These are phyloP conservation scores for Russula olivacea DNA, from an alignment of 768 basidiomycete genomes.

Conservation along the genomic window DNA sequence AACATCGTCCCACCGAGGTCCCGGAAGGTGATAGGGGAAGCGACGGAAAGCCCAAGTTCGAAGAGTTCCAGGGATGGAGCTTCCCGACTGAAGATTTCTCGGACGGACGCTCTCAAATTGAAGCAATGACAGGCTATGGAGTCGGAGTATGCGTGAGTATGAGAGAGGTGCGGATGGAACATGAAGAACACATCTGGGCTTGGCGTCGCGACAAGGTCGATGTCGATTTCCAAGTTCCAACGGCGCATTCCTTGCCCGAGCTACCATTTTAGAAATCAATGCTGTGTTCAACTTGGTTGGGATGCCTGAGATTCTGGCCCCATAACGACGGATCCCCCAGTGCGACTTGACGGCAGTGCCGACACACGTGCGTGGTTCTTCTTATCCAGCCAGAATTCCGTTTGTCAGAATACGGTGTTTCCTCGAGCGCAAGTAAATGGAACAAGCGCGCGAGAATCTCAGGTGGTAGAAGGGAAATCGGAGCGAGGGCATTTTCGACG, in stretches of 20 bases:
- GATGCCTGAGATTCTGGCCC: background rate
- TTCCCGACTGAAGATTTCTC: background rate
- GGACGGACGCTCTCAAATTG: background rate
- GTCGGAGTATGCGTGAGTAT: slow-evolving; percentile 11
- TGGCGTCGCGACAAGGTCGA: background rate
- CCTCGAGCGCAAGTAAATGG: background rate
- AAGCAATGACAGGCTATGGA: background rate
- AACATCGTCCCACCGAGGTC: background rate
- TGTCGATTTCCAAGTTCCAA: background rate
- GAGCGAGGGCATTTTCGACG: slow-evolving; percentile 1
- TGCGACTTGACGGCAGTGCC: slow-evolving; percentile 16
- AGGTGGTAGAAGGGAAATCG: background rate
- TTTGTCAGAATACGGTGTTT: background rate
- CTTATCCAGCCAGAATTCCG: background rate
- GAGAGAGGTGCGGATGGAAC: slow-evolving; percentile 1
- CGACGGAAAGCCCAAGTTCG: background rate
- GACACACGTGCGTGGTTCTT: slow-evolving; percentile 19
- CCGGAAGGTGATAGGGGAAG: background rate
- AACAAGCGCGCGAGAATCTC: slow-evolving; percentile 6
- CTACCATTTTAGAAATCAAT: slow-evolving; percentile 9
- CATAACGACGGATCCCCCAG: slow-evolving; percentile 12
- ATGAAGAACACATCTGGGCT: background rate
- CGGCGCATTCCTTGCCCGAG: background rate
- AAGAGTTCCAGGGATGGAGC: slow-evolving; percentile 10
- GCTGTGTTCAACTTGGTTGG: too few species aligned